Evolutionary conservation across 1,139 yeast genomes (phyloP).

Genomic region (Scheffersomyces titani): DNA sequence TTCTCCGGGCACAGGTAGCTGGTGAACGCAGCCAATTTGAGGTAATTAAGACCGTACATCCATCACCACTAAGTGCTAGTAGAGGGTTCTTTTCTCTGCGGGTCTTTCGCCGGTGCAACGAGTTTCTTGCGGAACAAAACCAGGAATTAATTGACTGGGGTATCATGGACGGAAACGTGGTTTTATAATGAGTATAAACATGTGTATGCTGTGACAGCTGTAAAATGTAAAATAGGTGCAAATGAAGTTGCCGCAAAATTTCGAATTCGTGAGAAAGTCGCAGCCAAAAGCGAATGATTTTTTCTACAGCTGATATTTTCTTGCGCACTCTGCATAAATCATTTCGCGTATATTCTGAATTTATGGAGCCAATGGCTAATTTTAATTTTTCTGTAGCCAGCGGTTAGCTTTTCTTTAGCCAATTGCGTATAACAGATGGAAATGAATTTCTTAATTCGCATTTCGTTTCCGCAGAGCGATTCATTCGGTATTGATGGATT

Average conservation of each 20-base stretch:
- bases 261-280: background rate
- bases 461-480: background rate
- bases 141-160: constrained; percentile 68
- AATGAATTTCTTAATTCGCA: background rate
- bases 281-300: background rate
- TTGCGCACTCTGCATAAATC: background rate
- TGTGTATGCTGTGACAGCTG: background rate
- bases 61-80: constrained; percentile 89
- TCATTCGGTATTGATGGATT: background rate
- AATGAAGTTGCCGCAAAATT: background rate
- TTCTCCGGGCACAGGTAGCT: constrained; percentile 13
- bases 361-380: background rate
- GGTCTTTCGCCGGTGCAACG: constrained; percentile 72
- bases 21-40: constrained; percentile 28
- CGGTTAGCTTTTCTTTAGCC: background rate
- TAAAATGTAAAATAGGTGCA: background rate
- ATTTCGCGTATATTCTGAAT: background rate
- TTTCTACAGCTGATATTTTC: background rate
- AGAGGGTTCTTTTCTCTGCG: constrained; percentile 77
- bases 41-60: constrained; percentile 81
- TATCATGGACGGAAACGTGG: constrained; percentile 10
- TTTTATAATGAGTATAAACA: background rate
- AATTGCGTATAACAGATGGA: background rate
- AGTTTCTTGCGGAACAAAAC: constrained; percentile 61
- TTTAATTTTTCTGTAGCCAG: background rate